These are phyloP conservation scores for Trichaptum fuscoviolaceum DNA, from an alignment of 768 basidiomycete species.

Conservation along the genomic window DNA sequence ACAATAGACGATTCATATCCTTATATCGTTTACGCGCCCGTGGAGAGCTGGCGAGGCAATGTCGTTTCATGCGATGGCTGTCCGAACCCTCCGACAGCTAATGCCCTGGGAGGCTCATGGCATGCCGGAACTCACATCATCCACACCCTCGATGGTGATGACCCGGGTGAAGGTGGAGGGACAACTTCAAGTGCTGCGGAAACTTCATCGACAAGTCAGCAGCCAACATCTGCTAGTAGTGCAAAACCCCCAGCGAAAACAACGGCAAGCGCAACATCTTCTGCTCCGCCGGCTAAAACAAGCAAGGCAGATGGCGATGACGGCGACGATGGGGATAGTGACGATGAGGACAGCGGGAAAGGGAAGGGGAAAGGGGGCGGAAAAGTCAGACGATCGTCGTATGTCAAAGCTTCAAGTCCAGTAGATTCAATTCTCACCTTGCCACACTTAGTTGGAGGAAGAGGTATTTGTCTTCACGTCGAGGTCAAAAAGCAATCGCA, in stretches of 20 bases:
- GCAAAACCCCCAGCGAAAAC: constrained; percentile 3
- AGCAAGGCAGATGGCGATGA: constrained; percentile 9
- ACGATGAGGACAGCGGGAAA: constrained; percentile 3
- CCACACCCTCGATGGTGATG: constrained; percentile 16
- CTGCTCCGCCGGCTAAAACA: constrained; percentile 5
- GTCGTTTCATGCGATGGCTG: constrained; percentile 25
- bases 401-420: background rate
- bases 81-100: constrained; percentile 20
- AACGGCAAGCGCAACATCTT: constrained; percentile 4
- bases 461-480: background rate
- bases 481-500: background rate
- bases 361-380: background rate
- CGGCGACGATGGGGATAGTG: constrained; percentile 8
- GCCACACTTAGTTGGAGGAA: background rate
- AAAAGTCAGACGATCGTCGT: constrained; percentile 1
- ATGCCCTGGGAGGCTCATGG: constrained; percentile 26
- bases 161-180: constrained; percentile 6
- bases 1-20: constrained; percentile 29
- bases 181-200: background rate
- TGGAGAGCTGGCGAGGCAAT: constrained; percentile 26
- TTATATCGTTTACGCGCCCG: constrained; percentile 33
- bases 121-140: constrained; percentile 30
- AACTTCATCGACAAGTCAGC: constrained; percentile 9
- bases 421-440: background rate
- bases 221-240: constrained; percentile 7